Conservation (phyloP, 2,329 filamentous ascomycete genomes). For the Colletotrichum sp. region DNA sequence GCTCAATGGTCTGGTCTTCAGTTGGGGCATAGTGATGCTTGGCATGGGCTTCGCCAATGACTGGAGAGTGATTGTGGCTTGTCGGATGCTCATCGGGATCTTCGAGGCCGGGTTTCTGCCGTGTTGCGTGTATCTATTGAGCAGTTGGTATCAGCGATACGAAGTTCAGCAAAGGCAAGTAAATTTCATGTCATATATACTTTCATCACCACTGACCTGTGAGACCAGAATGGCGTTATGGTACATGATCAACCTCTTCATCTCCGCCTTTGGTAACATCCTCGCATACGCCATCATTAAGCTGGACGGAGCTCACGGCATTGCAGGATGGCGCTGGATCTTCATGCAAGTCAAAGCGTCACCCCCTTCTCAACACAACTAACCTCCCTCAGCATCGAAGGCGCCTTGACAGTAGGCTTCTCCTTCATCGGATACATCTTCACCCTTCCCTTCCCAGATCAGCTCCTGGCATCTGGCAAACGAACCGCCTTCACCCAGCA, state of each 20-base stretch:
- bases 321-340: constrained; percentile 39
- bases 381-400: background rate
- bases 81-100: constrained; percentile 25
- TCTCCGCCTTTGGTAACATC: constrained; percentile 30
- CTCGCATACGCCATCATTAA: constrained; percentile 33
- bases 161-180: background rate
- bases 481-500: background rate
- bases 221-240: constrained; percentile 30
- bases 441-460: constrained; percentile 27
- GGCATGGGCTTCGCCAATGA: constrained; percentile 35
- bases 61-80: constrained; percentile 26
- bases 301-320: constrained; percentile 45
- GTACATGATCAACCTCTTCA: constrained; percentile 23
- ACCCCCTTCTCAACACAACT: constrained; percentile 4
- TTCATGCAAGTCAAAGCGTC: constrained; percentile 22
- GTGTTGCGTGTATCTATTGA: constrained; percentile 3
- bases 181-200: background rate
- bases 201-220: background rate
- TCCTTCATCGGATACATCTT: constrained; percentile 24
- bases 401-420: constrained; percentile 31
- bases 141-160: background rate
- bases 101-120: constrained; percentile 30
- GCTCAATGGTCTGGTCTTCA: constrained; percentile 28
- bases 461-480: constrained; percentile 18
- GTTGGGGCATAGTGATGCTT: constrained; percentile 28